phyloP scores from a whole-genome alignment of 2,329 filamentous ascomycete genomes.

The Sclerotinia sclerotiorum region DNA sequence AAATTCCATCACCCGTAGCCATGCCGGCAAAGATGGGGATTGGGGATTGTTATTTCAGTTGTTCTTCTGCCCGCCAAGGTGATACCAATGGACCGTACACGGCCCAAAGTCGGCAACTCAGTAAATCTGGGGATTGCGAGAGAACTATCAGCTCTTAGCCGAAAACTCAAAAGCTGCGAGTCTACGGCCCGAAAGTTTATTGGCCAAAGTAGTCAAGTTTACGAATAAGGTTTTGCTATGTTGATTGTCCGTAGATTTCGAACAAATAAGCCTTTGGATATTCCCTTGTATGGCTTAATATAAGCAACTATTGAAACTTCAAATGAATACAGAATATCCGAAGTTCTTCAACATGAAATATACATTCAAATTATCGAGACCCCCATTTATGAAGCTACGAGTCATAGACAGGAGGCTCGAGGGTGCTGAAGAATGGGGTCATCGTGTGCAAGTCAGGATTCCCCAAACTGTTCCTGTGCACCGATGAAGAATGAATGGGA shows the following conservation, averaged over 20 bases:
- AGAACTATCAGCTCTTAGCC: background rate
- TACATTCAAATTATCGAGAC: background rate
- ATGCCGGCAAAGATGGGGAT: background rate
- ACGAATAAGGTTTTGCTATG: too few species aligned
- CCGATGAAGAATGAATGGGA: too few species aligned
- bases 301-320: background rate
- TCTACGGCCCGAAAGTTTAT: background rate
- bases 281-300: background rate
- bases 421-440: too few species aligned
- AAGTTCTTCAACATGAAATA: background rate
- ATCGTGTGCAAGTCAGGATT: too few species aligned
- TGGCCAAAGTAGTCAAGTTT: too few species aligned
- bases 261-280: background rate
- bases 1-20: background rate
- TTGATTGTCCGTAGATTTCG: too few species aligned
- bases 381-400: background rate
- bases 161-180: too few species aligned
- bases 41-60: background rate
- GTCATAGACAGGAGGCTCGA: background rate
- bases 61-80: background rate
- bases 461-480: too few species aligned
- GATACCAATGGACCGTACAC: background rate
- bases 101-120: background rate
- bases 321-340: background rate
- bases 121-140: too few species aligned